Base-by-base conservation (phyloP, 2,329 filamentous ascomycete genomes). In the Beauveria bassiana region DNA sequence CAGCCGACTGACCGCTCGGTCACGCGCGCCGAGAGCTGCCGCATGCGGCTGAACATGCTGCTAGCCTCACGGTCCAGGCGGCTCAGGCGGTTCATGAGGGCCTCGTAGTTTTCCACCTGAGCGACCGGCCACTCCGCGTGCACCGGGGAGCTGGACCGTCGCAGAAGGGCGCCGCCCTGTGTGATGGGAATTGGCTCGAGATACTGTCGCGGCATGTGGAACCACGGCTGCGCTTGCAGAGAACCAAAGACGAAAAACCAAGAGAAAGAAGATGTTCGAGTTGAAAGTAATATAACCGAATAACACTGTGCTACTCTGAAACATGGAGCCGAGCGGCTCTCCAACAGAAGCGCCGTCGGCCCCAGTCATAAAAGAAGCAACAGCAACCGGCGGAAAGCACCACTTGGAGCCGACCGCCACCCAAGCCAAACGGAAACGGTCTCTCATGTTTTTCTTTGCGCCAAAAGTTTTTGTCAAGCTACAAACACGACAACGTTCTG, bases 1-100 rank as follows among this genome's bases (percentile, higher is more conserved):
- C 55, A 50, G 14, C 18, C 49, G 7, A 26, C 58, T n/a, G 59
- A 55, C 31, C 52, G 51, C 45, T 50, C 59, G 31, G 28, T 61
- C 31, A 50, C 50, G n/a, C 34, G 52, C 8, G 28, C 45, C 18
- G 60, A 61, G 24, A 61, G 31, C 18, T 46, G 52, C 34, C 53
- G 31, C 24, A 40, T 40, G 14, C 20, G 22, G n/a, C 26, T 38
- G 9, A 51, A n/a, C 7, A 56, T 46, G 45, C 26, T 26, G 31
- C 24, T n/a, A 12, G 43, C 22, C 5, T 50, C 60, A 16, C 60
- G 52, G 6, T 43, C 26, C 28, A 61, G 12, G 22, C 38, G 51
- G 6, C 8, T 9, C 1, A 55, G 1, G 22, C 38, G 51, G 6
- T 12, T 9, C 1, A 55, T 3, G n/a, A 57, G 14, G 46, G 45